Evolutionary conservation across 345 rosid species (phyloP), one percentile per base, ranked within the genome.

Genomic region (Euphorbia pulcherrima): DNA sequence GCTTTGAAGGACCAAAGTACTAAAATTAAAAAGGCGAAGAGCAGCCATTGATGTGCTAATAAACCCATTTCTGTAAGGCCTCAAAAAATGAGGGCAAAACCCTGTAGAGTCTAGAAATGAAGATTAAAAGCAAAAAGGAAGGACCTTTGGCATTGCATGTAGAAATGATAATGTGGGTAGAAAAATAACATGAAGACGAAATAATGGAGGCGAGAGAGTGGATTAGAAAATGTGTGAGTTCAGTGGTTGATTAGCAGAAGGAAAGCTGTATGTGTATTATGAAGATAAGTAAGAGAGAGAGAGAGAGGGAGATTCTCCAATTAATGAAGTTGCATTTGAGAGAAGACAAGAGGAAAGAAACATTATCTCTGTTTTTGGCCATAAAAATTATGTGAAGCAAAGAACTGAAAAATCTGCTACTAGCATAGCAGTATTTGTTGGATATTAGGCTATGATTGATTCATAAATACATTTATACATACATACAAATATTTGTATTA

Each of bases 11-110:
- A 77, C 55, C 70, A 62, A 70, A 79, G 44, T 20, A 79, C 65
- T 64, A 82, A 72, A 67, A 75, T 60, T 79, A 70, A 85, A 61
- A 53, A 78, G 75, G 78, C 79, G 28, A 81, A 72, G 77, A 73
- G 65, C 63, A 69, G 30, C 80, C 83, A 74, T 63, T 81, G 66
- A 62, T 69, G 62, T 75, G 72, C 72, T 59, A 62, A 71, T 62
- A 72, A 79, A 75, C 68, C 83, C 90, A 87, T 89, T 65, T 71
- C 72, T 21, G 50, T 51, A 67, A 8, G 56, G 23, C 56, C 62
- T 47, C 67, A 29, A 66, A 62, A 72, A 16, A 7, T 61, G 57
- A 37, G 65, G 47, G 20, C 55, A 28, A 21, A 48, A 61, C 62
- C 40, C 30, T 53, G 53, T n/a, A 63, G 41, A 64, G 69, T 54